Evolutionary conservation across 441 rosid genomes (phyloP).

Genomic region (Jatropha multifida): DNA sequence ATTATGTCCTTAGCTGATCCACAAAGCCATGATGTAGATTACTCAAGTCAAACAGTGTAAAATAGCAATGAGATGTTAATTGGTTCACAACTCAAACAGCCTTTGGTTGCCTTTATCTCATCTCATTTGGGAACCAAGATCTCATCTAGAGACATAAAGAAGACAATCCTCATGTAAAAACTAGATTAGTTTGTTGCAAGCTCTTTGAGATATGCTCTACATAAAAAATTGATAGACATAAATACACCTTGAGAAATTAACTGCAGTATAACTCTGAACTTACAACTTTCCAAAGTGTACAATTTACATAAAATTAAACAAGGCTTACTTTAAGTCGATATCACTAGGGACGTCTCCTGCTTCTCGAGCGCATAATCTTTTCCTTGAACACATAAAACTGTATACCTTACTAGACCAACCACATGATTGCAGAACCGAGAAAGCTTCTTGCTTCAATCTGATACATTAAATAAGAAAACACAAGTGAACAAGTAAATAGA

Average conservation of each 20-base stretch:
- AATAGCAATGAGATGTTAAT: background rate
- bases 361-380: constrained; percentile 46
- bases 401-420: constrained; percentile 69
- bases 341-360: constrained; percentile 33
- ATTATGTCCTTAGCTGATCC: background rate
- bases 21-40: background rate
- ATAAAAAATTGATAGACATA: background rate
- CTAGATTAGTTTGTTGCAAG: background rate
- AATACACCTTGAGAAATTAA: background rate
- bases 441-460: constrained; percentile 70
- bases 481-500: background rate
- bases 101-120: background rate
- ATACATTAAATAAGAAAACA: constrained; percentile 10
- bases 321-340: constrained; percentile 62
- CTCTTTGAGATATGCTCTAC: background rate
- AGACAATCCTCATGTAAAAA: background rate
- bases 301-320: background rate
- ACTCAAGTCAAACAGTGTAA: background rate
- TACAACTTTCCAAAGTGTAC: background rate
- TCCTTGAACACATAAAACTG: constrained; percentile 58
- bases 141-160: background rate
- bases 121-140: background rate
- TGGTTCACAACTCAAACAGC: background rate
- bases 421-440: constrained; percentile 53
- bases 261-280: background rate